Conservation (phyloP, 2,329 filamentous ascomycete species). For the Sarocladium kiliense region DNA sequence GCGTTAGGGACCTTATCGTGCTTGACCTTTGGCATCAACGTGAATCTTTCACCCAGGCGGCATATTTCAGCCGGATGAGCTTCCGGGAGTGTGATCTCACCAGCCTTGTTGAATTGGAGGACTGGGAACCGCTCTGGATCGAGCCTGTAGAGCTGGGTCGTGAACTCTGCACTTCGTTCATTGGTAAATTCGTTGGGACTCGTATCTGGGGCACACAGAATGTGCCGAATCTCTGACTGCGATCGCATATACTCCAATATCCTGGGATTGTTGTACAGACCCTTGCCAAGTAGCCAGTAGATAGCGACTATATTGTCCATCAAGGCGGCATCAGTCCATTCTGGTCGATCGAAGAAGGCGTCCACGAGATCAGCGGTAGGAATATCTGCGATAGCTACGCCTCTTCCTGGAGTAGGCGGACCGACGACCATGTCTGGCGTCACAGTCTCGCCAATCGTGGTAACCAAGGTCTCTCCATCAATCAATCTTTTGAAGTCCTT, state of each 20-base stretch:
- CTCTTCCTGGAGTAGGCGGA: conserved; percentile 59
- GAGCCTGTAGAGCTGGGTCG: conserved; percentile 64
- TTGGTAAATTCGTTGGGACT: conserved; percentile 72
- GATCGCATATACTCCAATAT: conserved; percentile 66
- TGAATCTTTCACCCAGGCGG: neutral
- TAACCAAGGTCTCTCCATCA: conserved; percentile 56
- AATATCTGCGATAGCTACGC: conserved; percentile 76
- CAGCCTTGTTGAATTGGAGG: conserved; percentile 58
- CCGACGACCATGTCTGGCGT: conserved; percentile 86
- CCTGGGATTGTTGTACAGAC: conserved; percentile 55
- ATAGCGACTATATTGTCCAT: conserved; percentile 64
- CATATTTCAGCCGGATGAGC: neutral
- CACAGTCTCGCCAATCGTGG: conserved; percentile 61
- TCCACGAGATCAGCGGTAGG: conserved; percentile 67
- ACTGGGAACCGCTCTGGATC: conserved; percentile 70
- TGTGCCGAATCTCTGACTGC: conserved; percentile 60
- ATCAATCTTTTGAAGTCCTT: conserved; percentile 56
- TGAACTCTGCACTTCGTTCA: conserved; percentile 59
- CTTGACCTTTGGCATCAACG: conserved; percentile 13
- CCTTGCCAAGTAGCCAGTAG: conserved; percentile 76
- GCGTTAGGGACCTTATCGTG: neutral
- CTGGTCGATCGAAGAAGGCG: conserved; percentile 61
- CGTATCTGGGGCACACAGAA: conserved; percentile 69
- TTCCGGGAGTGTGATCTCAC: conserved; percentile 16
- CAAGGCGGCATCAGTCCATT: conserved; percentile 62